Evolutionary conservation across 345 rosid species (phyloP).

Genomic region (Clarkia xantiana): DNA sequence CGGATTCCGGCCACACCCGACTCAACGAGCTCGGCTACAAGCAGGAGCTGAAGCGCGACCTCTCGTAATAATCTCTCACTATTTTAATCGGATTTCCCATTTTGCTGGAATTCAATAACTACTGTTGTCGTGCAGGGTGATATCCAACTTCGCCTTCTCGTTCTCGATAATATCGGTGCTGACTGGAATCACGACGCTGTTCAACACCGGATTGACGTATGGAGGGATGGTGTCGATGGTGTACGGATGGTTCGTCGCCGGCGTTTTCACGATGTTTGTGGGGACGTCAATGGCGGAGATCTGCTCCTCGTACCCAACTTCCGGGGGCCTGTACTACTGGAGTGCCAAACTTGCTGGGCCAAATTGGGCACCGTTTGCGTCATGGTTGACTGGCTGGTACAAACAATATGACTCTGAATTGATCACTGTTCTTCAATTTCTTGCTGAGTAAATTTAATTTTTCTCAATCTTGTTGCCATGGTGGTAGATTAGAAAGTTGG

Average conservation of each 20-base stretch:
- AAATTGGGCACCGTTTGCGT: slow-evolving; percentile 13
- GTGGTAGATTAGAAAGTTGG: no score
- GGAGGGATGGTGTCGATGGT: slow-evolving; percentile 45
- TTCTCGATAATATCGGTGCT: slow-evolving; percentile 52
- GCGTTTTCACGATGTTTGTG: slow-evolving; percentile 51
- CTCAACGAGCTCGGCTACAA: slow-evolving; percentile 50
- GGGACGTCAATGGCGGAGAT: slow-evolving; percentile 55
- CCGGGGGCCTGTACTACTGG: slow-evolving; percentile 14
- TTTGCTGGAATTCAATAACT: not conserved
- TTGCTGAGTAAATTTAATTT: no score
- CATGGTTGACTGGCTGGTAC: slow-evolving; percentile 14
- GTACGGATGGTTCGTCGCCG: slow-evolving; percentile 52
- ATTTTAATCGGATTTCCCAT: not conserved
- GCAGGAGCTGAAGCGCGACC: slow-evolving; percentile 53
- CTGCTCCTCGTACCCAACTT: slow-evolving; percentile 48
- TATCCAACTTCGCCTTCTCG: slow-evolving; percentile 22
- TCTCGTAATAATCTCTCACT: slow-evolving; percentile 20
- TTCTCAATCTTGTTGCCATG: no score
- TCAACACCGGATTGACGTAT: slow-evolving; percentile 36
- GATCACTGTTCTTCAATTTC: no score
- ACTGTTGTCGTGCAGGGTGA: no score
- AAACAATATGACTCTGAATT: not conserved
- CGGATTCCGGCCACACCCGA: slow-evolving; percentile 47
- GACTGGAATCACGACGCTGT: slow-evolving; percentile 37
- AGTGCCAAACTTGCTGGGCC: slow-evolving; percentile 14